Evolutionary conservation across 805 yeast genomes (phyloP).

Genomic region (Sugiyamaella mastotermitis): DNA sequence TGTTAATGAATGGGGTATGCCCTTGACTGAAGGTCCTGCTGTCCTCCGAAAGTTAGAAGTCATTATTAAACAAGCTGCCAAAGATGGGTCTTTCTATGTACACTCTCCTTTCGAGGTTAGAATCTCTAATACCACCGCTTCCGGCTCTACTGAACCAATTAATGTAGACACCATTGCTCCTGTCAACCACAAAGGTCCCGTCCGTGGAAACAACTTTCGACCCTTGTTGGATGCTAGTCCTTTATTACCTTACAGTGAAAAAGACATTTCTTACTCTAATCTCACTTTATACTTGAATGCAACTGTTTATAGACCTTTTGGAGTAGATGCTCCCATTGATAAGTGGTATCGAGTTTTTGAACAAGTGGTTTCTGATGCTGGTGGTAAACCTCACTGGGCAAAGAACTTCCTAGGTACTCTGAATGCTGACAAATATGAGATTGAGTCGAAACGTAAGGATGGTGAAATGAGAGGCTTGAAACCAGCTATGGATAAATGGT

Average conservation of each 20-base stretch:
- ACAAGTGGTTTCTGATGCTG: constrained; percentile 63
- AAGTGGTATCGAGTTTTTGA: constrained; percentile 86
- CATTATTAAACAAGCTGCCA: constrained; percentile 60
- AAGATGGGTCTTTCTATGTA: constrained; percentile 61
- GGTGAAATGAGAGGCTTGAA: constrained; percentile 80
- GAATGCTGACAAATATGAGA: constrained; percentile 1
- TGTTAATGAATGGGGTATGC: constrained; percentile 97
- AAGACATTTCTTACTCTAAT: constrained; percentile 55
- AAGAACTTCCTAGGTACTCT: constrained; percentile 75
- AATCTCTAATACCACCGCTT: constrained; percentile 66
- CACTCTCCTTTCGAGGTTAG: constrained; percentile 96
- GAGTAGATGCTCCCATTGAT: constrained; percentile 56
- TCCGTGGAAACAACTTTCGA: constrained; percentile 76
- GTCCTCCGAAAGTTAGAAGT: constrained; percentile 42
- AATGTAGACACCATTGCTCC: constrained; percentile 9
- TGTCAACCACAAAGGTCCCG: constrained; percentile 49
- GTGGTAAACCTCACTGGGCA: constrained; percentile 98
- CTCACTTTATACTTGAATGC: constrained; percentile 85
- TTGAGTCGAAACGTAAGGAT: constrained; percentile 30
- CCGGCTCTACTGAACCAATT: constrained; percentile 16
- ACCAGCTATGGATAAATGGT: constrained; percentile 66
- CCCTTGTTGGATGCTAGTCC: constrained; percentile 84
- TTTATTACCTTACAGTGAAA: constrained; percentile 42
- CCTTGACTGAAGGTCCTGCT: constrained; percentile 69
- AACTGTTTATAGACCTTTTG: constrained; percentile 94